Base-by-base conservation (phyloP, 1,139 yeast genomes). In the Geotrichum bryndzae region DNA sequence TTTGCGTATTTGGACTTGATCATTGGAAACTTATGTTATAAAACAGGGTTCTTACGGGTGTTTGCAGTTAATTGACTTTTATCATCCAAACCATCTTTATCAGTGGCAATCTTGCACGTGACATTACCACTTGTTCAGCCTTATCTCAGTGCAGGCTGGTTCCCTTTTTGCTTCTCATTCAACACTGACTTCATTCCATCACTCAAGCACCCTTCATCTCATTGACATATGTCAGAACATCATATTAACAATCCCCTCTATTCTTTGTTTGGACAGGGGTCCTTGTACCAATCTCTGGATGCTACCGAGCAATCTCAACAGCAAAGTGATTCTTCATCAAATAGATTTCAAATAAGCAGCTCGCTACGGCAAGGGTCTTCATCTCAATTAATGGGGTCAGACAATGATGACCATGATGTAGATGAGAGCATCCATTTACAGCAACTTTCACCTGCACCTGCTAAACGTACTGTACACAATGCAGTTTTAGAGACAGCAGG, bases 281-380 rank as follows among this genome's bases (percentile, higher is more conserved):
- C 61, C 11, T 22, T 58, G 11, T 58, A 58, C 29, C 48, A 53
- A 18, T 54, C 61, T 22, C 41, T 58, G 6, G 58, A 57, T 23
- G 33, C 31, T 35, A 45, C 29, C 48, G 56, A 54, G n/a, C 46
- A 3, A 15, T 41, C 46, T 41, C 46, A 41, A 41, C n/a, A 15
- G 46, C 46, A 41, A 41, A 41, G 22, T 41, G 46, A 41, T 13
- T n/a, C 46, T 41, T 41, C 48, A 22, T 48, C 56, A 6, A 18
- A 13, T 11, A 53, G 5, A 38, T 29, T 31, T 45, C 56, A 8
- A 10, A 29, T 4, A 10, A 25, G 25, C 54, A 25, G 5, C 41
- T 7, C 38, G 11, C 6, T 51, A 31, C 33, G 3, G 13, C 22
- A 10, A 51, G 18, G n/a, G 54, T n/a, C 18, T 11, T 53, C 58